Base-by-base conservation (phyloP, 345 rosid genomes). In the Lagerstroemia speciosa region DNA sequence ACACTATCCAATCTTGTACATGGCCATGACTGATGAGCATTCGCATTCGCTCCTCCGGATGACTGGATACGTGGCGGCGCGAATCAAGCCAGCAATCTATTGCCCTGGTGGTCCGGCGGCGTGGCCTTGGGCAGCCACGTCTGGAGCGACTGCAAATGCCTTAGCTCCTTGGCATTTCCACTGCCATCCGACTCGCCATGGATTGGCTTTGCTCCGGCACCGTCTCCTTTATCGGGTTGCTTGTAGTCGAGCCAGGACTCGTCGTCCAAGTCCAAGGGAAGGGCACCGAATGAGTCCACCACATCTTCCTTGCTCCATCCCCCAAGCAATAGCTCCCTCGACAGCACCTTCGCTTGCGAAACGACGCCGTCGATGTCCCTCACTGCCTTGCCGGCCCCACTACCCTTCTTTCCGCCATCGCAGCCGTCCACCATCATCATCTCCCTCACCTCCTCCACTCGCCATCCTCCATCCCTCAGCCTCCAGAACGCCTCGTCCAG, bases 381-480 rank as follows among this genome's bases (percentile, higher is more conserved):
- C 66, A 32, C 64, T 10, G 20, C 20, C 40, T 48, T 27, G 63
- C 33, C 20, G 63, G 33, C 19, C 33, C 63, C 26, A 65, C 55
- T 52, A 45, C 45, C 5, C 3, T 26, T 33, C 62, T 0, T 34
- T 27, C 26, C 64, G 62, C 77, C 76, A 71, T 74, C 85, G 43
- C 40, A 1, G 76, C 77, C 78, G 78, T 78, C 83, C 77, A 82
- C 75, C 79, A 82, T 58, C 96, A 87, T 80, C 93, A 90, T 87
- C 62, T 93, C 91, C 24, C 81, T 78, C 19, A 93, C 90, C 64
- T 93, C 98, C 22, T 85, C 90, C 64, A 88, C 90, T 29, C 67
- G 72, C 98, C 98, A 93, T 50, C 98, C 98, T 36, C 87, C 98
- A 22, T 78, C 86, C 55, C 81, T 85, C 80, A 92, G 75, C 78